A percentile compares a stretch with the other conserved stretches of the same genome.
These are phyloP conservation scores for Nakaseomyces nivariensis DNA, from an alignment of 1,139 yeast genomes.

Conservation along the genomic window DNA sequence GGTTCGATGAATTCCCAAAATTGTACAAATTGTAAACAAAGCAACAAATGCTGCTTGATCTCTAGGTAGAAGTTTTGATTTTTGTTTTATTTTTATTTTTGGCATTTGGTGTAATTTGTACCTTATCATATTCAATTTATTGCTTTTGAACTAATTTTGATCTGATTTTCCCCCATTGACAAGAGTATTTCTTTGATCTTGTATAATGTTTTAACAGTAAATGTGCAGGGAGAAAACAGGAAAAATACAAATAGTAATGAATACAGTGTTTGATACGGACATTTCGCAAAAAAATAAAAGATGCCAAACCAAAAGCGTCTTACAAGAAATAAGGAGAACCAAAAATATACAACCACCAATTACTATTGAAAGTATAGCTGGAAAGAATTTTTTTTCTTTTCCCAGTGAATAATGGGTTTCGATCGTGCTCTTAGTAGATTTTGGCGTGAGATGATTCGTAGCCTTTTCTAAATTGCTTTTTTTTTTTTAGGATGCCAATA, in stretches of 20 bases:
- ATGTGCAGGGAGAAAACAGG: too few species aligned
- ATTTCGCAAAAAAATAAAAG: neutral
- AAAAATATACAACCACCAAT: too few species aligned
- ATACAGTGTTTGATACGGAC: neutral
- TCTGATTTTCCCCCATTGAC: neutral
- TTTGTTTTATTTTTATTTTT: neutral
- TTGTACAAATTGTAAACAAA: slow-evolving; percentile 1
- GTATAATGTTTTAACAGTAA: too few species aligned
- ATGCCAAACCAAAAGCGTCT: too few species aligned
- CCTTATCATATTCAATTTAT: neutral
- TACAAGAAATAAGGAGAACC: too few species aligned
- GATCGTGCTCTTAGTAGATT: neutral
- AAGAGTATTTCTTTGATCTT: too few species aligned
- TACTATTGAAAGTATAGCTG: too few species aligned
- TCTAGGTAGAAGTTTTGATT: neutral
- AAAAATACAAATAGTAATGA: neutral
- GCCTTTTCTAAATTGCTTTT: neutral
- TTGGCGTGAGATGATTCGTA: slow-evolving; percentile 3
- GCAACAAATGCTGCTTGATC: neutral
- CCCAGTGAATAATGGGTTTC: too few species aligned
- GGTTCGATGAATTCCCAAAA: neutral
- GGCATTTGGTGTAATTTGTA: slow-evolving; percentile 1
- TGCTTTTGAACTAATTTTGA: neutral
- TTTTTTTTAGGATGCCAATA: neutral
- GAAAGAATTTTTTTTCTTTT: too few species aligned